Evolutionary conservation across 208 protist genomes (phyloP), one percentile per base, ranked within the genome.

Genomic region (Leishmania martiniquensis): DNA sequence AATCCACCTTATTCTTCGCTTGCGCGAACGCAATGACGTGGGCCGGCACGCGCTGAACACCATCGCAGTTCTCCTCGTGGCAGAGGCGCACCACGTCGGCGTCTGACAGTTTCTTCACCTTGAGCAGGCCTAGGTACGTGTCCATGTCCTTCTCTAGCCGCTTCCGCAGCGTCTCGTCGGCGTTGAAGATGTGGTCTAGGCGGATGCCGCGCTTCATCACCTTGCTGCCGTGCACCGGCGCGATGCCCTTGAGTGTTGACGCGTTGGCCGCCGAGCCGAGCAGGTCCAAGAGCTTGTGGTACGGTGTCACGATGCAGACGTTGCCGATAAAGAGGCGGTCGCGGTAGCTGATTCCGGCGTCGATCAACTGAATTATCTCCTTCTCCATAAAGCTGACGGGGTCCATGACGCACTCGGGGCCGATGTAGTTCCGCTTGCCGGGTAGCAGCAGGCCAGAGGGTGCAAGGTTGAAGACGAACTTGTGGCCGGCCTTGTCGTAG

Each of bases 111-210:
- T 83, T 83, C 63, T 89, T 90, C 54, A 92, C 66, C 73, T 89
- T 90, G 45, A 98, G 79, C 34, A 95, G 84, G 0, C 87, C 95
- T n/a, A 87, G 75, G 85, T 97, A 98, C 20, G 90, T 96, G 32
- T 93, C 89, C 90, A 98, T 96, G 81, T 97, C 95, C 82, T 91
- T 94, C 45, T 57, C 71, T 3, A 98, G 85, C 34, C 93, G 91
- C 44, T 66, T n/a, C 22, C 89, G 86, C 34, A 95, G 84, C 47
- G 77, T 82, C 34, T 63, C 81, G 59, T 89, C 82, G 75, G 97
- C 94, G 83, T 98, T 97, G 87, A 93, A 98, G 74, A 98, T 94
- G 81, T 98, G 92, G 77, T 98, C 93, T 13, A 98, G 84, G 10
- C 95, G 95, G 73, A 97, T 96, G 34, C 93, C 95, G 20, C 91